A percentile compares a stretch with the other conserved stretches of the same genome.
Evolutionary conservation across 768 basidiomycete genomes (phyloP).

Genomic region (Naematelia encephala): DNA sequence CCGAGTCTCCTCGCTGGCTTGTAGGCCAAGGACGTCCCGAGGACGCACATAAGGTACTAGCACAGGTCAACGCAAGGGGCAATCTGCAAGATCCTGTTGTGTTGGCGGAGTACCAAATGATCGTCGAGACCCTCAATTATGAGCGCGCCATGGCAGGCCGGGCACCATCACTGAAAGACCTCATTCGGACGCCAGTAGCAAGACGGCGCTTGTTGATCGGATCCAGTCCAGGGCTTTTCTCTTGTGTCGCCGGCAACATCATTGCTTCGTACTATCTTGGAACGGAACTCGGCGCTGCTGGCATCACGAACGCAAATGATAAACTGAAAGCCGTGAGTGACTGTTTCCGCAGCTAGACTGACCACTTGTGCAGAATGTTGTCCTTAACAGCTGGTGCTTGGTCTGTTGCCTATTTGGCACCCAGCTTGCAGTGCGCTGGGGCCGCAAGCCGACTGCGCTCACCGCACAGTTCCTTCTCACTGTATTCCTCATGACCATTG

Average conservation of each 20-base stretch:
- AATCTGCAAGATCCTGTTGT: conserved; percentile 57
- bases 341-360: too few relatives aligned
- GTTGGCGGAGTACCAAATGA: conserved; percentile 54
- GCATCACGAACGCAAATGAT: conserved; percentile 10
- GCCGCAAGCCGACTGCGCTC: conserved; percentile 14
- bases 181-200: conserved; percentile 66
- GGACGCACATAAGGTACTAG: conserved; percentile 65
- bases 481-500: conserved; percentile 13
- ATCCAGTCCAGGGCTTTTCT: conserved; percentile 55
- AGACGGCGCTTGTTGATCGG: conserved; percentile 67
- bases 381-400: conserved; percentile 18
- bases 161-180: conserved; percentile 57
- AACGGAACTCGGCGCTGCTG: conserved; percentile 6
- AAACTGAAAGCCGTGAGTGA: too few relatives aligned
- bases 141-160: conserved; percentile 62
- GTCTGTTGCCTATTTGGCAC: conserved; percentile 12
- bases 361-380: conserved; percentile 19
- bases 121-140: conserved; percentile 63
- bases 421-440: conserved; percentile 6
- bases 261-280: conserved; percentile 18
- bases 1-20: conserved; percentile 24
- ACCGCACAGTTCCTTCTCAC: conserved; percentile 4
- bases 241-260: conserved; percentile 13
- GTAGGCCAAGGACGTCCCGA: conserved; percentile 53
- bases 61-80: conserved; percentile 78